Evolutionary conservation across 2,329 filamentous ascomycete species (phyloP).

Genomic region (Tolypocladium sp.): DNA sequence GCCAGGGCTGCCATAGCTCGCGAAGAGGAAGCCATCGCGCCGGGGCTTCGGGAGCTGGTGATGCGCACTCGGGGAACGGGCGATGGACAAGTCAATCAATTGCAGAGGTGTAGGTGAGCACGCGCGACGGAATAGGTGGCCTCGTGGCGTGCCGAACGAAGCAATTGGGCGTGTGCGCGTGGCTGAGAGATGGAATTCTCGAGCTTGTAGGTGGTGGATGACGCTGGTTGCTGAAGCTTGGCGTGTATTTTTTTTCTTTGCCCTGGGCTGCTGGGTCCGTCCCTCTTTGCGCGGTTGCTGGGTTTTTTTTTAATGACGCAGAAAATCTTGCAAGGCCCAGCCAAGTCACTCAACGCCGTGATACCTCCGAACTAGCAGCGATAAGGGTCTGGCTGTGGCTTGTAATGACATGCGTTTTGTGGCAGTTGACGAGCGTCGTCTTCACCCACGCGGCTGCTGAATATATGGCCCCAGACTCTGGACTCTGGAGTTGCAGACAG

Average conservation of each 20-base stretch:
- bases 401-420: too few species aligned
- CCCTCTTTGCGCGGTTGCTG: neutral
- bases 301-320: neutral
- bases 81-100: neutral
- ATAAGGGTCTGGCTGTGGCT: neutral
- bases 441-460: too few species aligned
- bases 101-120: neutral
- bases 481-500: too few species aligned
- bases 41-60: constrained; percentile 8
- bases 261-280: neutral
- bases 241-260: neutral
- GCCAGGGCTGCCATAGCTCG: constrained; percentile 30
- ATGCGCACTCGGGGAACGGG: neutral
- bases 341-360: neutral
- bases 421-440: neutral
- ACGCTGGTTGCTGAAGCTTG: neutral
- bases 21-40: constrained; percentile 35
- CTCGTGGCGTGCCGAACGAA: neutral
- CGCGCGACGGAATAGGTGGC: neutral
- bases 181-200: neutral
- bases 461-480: too few species aligned
- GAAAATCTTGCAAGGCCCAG: neutral
- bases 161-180: neutral
- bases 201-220: neutral
- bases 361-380: neutral